Conservation (phyloP, 345 rosid species). For the Gossypium bickii region DNA sequence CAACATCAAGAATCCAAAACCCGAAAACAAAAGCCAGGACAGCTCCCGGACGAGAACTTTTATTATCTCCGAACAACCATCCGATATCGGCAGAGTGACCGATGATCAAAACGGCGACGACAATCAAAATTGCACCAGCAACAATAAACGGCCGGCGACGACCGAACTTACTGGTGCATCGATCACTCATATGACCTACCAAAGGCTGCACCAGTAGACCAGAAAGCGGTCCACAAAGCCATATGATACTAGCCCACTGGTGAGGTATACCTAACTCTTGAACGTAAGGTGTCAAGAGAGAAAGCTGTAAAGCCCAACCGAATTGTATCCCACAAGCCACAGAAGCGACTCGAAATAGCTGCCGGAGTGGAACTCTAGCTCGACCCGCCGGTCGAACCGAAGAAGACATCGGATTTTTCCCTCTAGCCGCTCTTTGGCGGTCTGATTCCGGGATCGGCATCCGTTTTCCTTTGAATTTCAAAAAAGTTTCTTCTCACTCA, state of each 20-base stretch:
- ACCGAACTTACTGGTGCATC: conserved; percentile 79
- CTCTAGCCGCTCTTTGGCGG: conserved; percentile 19
- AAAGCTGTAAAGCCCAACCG: conserved; percentile 98
- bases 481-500: not conserved
- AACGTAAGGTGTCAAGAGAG: conserved; percentile 85
- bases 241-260: conserved; percentile 90
- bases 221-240: conserved; percentile 97
- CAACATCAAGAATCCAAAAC: conserved; percentile 89
- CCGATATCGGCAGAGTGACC: conserved; percentile 91
- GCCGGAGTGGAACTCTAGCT: conserved; percentile 52
- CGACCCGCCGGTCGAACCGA: conserved; percentile 20
- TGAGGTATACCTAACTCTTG: conserved; percentile 97
- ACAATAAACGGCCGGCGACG: conserved; percentile 84
- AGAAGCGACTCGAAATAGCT: conserved; percentile 76
- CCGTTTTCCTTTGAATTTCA: too few relatives aligned
- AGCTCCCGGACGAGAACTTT: conserved; percentile 54
- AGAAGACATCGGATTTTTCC: not conserved
- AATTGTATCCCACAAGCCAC: conserved; percentile 92
- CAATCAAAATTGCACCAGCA: conserved; percentile 52
- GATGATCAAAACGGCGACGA: conserved; percentile 56
- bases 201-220: conserved; percentile 88
- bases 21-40: conserved; percentile 75
- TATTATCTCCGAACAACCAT: conserved; percentile 69
- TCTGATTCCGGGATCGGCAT: conserved; percentile 31
- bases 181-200: conserved; percentile 87